Evolutionary conservation across 108 stramenopile species (phyloP).

Genomic region (Pseudonitzschia multiseries): DNA sequence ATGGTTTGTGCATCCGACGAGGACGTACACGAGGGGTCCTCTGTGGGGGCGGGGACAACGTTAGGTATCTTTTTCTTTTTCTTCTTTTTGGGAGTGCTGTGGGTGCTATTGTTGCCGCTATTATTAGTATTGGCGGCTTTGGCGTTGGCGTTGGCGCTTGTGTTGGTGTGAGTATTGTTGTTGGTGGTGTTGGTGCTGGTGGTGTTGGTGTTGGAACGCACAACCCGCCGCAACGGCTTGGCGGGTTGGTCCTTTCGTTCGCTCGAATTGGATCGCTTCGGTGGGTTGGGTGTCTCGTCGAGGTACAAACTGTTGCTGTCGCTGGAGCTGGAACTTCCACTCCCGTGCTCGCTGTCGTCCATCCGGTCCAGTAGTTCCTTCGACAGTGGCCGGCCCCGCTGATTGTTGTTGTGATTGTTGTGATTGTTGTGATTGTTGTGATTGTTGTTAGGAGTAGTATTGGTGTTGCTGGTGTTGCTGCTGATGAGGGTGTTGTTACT

Average conservation of each 20-base stretch:
- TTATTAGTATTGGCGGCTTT: not conserved
- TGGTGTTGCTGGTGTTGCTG: no score
- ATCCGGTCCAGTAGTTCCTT: not conserved
- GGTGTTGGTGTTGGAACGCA: not conserved
- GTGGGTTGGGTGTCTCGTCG: not conserved
- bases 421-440: no score
- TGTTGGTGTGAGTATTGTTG: no score
- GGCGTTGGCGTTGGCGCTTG: not conserved
- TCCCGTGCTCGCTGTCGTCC: not conserved
- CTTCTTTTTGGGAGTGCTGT: not conserved
- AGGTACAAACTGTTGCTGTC: not conserved
- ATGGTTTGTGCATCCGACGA: not conserved
- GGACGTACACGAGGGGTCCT: not conserved
- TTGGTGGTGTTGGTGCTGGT: not conserved
- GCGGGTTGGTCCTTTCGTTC: not conserved
- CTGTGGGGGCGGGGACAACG: no score
- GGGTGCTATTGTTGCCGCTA: not conserved
- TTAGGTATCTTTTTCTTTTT: no score
- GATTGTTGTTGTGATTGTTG: no score
- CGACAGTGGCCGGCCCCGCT: not conserved
- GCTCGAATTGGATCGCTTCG: not conserved
- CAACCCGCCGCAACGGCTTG: not conserved
- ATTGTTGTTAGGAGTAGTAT: no score
- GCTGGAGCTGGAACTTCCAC: not conserved
- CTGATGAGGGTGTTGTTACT: no score